Evolutionary conservation across 495 filamentous ascomycete species (phyloP).

Genomic region (Paragyromitra xinjiangensis): DNA sequence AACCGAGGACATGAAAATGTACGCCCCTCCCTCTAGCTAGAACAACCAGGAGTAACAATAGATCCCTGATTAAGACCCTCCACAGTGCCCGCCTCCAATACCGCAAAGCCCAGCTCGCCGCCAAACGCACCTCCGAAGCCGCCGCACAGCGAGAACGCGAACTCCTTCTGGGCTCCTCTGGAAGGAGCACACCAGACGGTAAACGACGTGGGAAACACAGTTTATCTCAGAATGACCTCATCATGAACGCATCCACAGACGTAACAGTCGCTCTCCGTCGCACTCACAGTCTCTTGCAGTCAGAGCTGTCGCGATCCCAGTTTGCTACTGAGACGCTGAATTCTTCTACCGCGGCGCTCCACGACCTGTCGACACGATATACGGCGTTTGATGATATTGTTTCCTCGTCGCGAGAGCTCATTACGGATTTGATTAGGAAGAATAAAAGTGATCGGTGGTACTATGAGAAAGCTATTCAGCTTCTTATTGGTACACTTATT

Average conservation of each 20-base stretch:
- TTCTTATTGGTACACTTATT: constrained; percentile 75
- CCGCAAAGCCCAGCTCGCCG: constrained; percentile 82
- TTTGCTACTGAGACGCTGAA: constrained; percentile 89
- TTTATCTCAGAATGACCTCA: constrained; percentile 72
- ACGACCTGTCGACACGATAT: constrained; percentile 80
- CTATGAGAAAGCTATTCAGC: constrained; percentile 82
- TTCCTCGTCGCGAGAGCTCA: constrained; percentile 73
- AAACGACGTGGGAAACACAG: constrained; percentile 53
- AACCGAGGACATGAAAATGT: constrained; percentile 74
- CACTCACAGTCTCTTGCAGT: constrained; percentile 83
- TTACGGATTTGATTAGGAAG: constrained; percentile 79
- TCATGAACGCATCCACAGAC: constrained; percentile 76
- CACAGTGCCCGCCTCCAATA: constrained; percentile 76
- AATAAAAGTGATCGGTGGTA: constrained; percentile 99
- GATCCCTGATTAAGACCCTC: constrained; percentile 26
- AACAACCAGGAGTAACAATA: constrained; percentile 34
- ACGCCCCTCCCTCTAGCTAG: constrained; percentile 51
- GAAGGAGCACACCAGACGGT: constrained; percentile 58
- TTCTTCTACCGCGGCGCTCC: constrained; percentile 81
- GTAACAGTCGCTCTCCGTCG: constrained; percentile 84
- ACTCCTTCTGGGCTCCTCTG: constrained; percentile 69
- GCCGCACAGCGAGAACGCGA: constrained; percentile 80
- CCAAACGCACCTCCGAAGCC: constrained; percentile 76
- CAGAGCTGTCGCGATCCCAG: constrained; percentile 80
- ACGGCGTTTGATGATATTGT: constrained; percentile 78